These are phyloP conservation scores for Gonapodya prolifera DNA, from an alignment of 192 early-diverging fungal genomes.

Conservation along the genomic window DNA sequence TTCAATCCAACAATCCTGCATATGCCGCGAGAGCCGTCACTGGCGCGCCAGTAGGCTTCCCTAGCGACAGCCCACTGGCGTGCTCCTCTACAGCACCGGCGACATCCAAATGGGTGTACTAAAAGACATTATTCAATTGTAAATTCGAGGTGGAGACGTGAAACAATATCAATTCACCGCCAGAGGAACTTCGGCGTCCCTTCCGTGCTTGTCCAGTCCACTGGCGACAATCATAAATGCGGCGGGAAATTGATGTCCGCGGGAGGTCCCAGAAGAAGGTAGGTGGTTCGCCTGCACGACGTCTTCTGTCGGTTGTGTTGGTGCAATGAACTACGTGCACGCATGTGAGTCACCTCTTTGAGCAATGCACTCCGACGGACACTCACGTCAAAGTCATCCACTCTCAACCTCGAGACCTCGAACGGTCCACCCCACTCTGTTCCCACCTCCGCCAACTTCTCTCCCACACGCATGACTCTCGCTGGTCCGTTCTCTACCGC, in stretches of 20 bases:
- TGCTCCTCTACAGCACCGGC: constrained; percentile 64
- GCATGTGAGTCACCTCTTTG: neutral
- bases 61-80: constrained; percentile 52
- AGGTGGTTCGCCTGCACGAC: constrained; percentile 70
- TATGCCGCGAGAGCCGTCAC: constrained; percentile 62
- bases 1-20: too few relatives aligned
- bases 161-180: too few relatives aligned
- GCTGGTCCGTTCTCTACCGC: constrained; percentile 68
- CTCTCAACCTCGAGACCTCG: constrained; percentile 65
- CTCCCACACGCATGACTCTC: constrained; percentile 39
- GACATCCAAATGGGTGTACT: constrained; percentile 77
- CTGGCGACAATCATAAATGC: constrained; percentile 71
- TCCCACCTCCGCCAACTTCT: constrained; percentile 49
- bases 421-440: constrained; percentile 65
- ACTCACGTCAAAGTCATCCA: constrained; percentile 52
- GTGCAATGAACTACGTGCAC: constrained; percentile 26
- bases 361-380: neutral
- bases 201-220: constrained; percentile 58
- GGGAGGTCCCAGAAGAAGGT: constrained; percentile 52
- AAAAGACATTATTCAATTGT: too few relatives aligned
- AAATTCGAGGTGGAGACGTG: too few relatives aligned
- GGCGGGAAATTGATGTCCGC: constrained; percentile 79
- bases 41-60: constrained; percentile 59
- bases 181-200: constrained; percentile 46
- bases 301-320: constrained; percentile 60